phyloP scores from a whole-genome alignment of 352 stramenopile species.

The Phytopythium mirpurense region DNA sequence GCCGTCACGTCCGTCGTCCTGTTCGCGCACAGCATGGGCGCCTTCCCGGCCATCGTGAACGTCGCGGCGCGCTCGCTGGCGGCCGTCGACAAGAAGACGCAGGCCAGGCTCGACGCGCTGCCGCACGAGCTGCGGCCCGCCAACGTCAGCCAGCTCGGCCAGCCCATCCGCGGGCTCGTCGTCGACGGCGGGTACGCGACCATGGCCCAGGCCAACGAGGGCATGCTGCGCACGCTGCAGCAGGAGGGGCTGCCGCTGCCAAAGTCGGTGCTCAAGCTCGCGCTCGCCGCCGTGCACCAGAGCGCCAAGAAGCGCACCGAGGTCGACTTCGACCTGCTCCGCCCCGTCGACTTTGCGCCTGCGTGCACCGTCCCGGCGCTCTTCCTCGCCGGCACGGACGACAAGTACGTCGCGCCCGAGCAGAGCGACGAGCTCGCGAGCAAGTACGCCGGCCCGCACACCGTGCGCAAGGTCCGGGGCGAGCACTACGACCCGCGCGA shows the following conservation, averaged over 20 bases:
- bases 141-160: conserved; percentile 33
- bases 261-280: conserved; percentile 65
- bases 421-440: conserved; percentile 62
- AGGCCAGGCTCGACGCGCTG: conserved; percentile 48
- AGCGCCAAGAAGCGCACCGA: conserved; percentile 75
- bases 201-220: conserved; percentile 62
- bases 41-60: conserved; percentile 76
- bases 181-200: conserved; percentile 71
- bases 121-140: conserved; percentile 40
- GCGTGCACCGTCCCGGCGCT: conserved; percentile 70
- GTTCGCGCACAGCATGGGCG: conserved; percentile 83
- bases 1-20: conserved; percentile 56
- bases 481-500: conserved; percentile 60
- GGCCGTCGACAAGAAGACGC: conserved; percentile 35
- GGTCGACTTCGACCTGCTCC: conserved; percentile 61
- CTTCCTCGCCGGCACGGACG: conserved; percentile 54
- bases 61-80: conserved; percentile 51
- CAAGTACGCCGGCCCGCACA: conserved; percentile 53
- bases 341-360: conserved; percentile 63
- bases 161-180: conserved; percentile 68
- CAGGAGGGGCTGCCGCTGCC: conserved; percentile 71
- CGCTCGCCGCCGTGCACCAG: conserved; percentile 55
- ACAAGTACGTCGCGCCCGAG: conserved; percentile 59
- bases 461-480: conserved; percentile 48
- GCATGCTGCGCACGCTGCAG: conserved; percentile 54